Percentiles rank a stretch among this genome's conserved stretches.
phyloP scores from a whole-genome alignment of 2,329 filamentous ascomycete genomes.

The Arthrobotrys iridis region DNA sequence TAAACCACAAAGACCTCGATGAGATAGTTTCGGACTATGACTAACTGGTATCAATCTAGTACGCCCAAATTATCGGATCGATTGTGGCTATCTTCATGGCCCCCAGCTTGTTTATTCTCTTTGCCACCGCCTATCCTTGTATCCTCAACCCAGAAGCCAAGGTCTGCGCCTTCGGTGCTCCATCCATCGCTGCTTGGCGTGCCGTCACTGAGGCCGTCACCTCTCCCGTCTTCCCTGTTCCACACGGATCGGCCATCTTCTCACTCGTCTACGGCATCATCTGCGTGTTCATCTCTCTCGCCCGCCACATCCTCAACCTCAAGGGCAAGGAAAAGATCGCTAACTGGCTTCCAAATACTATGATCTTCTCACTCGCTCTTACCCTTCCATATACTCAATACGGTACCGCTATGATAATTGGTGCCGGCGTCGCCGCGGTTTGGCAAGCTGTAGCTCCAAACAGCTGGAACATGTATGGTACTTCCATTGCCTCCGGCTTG shows the following conservation, averaged over 20 bases:
- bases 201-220: conserved; percentile 55
- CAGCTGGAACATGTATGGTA: conserved; percentile 54
- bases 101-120: conserved; percentile 54
- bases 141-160: conserved; percentile 43
- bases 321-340: conserved; percentile 58
- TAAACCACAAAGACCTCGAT: neutral
- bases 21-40: neutral
- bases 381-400: conserved; percentile 55
- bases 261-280: conserved; percentile 51
- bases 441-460: conserved; percentile 51
- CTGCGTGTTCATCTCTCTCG: conserved; percentile 65
- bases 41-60: conserved; percentile 18
- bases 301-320: conserved; percentile 67
- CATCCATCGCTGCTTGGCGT: conserved; percentile 54
- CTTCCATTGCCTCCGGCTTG: conserved; percentile 53
- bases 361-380: conserved; percentile 54
- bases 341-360: conserved; percentile 62
- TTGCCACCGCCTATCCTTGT: conserved; percentile 55
- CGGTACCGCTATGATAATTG: conserved; percentile 55
- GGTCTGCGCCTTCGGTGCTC: conserved; percentile 52
- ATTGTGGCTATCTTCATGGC: conserved; percentile 55
- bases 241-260: conserved; percentile 53
- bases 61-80: conserved; percentile 54
- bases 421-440: conserved; percentile 49
- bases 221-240: conserved; percentile 53